Evolutionary conservation across 1,139 yeast species (phyloP), one percentile per base, ranked within the genome.

Genomic region (Pichia kudriavzevii): DNA sequence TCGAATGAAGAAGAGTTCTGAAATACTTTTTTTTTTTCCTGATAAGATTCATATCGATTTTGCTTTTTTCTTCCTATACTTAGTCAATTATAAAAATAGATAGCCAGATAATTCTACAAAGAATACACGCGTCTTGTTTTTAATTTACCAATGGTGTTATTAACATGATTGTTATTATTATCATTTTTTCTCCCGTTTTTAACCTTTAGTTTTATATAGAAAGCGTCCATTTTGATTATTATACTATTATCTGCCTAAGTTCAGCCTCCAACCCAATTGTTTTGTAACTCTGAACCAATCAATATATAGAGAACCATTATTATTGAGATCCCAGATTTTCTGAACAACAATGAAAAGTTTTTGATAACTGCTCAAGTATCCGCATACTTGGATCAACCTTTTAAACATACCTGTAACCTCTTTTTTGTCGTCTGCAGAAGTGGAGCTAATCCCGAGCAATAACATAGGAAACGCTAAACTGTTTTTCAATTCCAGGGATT

Each of bases 381-480:
- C 53, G 37, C 46, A 52, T 9, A 33, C 31, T 31, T 44, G 50
- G 17, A 49, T 41, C 21, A 53, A 29, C 5, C 50, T 48, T 14
- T 66, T 64, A 32, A 69, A 58, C 43, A 71, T 50, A 13, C 46
- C 45, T 13, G 46, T 46, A 64, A 69, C 66, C 4, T 55, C 47
- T 13, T 46, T 49, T 22, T 68, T 56, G 35, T 67, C 71, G 17
- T 45, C 48, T 8, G 47, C 46, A 0, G 67, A 57, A 7, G 64
- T 64, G 45, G 72, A 63, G 43, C 67, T 71, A 10, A 69, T 60
- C 3, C 75, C 75, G 2, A 72, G 61, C 16, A 71, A 65, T 37
- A 71, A 65, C 34, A 68, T 53, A 0, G 77, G 76, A 36, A 71
- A 70, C 11, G 67, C 72, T 11, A 71, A 52, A 11, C 70, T 64